Conservation (phyloP, 2,329 filamentous ascomycete genomes). For the Aspergillus sp. region DNA sequence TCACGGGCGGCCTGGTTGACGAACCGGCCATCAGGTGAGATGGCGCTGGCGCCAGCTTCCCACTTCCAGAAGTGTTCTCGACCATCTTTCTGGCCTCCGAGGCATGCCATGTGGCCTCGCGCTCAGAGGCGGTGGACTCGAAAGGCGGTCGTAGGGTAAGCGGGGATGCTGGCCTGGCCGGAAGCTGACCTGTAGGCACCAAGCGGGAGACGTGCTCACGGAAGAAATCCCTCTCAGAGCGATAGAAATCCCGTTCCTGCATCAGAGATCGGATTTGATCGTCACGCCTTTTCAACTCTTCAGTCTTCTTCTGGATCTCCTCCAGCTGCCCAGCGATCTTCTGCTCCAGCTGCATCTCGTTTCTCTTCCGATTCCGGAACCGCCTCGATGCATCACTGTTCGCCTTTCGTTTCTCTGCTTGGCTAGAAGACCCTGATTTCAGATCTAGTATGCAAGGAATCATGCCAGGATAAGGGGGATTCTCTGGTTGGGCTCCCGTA, state of each 20-base stretch:
- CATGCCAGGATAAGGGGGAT: slow-evolving; percentile 26
- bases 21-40: slow-evolving; percentile 5
- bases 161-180: slow-evolving; percentile 37
- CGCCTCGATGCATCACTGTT: slow-evolving; percentile 46
- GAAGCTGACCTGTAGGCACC: slow-evolving; percentile 28
- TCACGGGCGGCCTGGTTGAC: slow-evolving; percentile 13
- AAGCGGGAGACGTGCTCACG: slow-evolving; percentile 35
- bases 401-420: slow-evolving; percentile 45
- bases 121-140: slow-evolving; percentile 13
- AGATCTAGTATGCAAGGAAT: slow-evolving; percentile 43
- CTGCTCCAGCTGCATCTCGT: slow-evolving; percentile 43
- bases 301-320: slow-evolving; percentile 36
- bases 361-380: slow-evolving; percentile 45
- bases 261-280: slow-evolving; percentile 38
- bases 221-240: slow-evolving; percentile 43
- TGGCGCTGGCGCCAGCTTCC: not conserved
- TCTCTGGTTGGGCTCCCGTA: slow-evolving; percentile 15
- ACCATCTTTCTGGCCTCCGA: slow-evolving; percentile 14
- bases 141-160: slow-evolving; percentile 14
- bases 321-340: slow-evolving; percentile 40
- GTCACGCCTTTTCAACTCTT: slow-evolving; percentile 31
- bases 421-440: slow-evolving; percentile 44
- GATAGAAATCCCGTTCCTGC: slow-evolving; percentile 43
- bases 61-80: slow-evolving; percentile 5
- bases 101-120: slow-evolving; percentile 16